Evolutionary conservation across 2,329 filamentous ascomycete species (phyloP), one percentile per base, ranked within the genome.

Genomic region (Talaromyces pinophilus): DNA sequence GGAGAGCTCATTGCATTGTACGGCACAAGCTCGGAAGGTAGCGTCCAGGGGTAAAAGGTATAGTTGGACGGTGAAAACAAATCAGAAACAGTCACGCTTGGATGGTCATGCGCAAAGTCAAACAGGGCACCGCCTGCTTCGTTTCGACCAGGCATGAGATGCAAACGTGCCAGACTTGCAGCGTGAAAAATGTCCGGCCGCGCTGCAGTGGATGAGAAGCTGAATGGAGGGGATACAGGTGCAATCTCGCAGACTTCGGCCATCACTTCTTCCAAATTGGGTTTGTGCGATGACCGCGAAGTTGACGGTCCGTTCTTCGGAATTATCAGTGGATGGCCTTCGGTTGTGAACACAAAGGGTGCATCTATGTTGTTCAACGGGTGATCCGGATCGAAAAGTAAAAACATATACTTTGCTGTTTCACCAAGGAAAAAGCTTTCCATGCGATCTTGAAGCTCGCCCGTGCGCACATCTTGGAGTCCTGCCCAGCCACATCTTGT

Each of bases 341-440:
- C 95, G 0, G 95, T 99, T 0, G 92, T 95, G 76, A 99, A 98
- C 15, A 99, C 94, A 76, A 90, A 96, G 0, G 93, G 88, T 0
- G 89, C 88, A 77, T 98, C 95, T 46, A 96, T 81, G 22, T 87
- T 89, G 78, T 98, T 98, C 50, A 99, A 81, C 0, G 93, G 92
- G 78, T 98, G 95, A 15, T 88, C 85, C 4, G 89, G 85, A 70
- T 96, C 92, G 77, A 96, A 98, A 2, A 98, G 86, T 64, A 99
- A 82, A 76, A 96, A 98, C 69, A 99, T 83, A 77, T 99, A 99
- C 78, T 98, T 97, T 54, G 92, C 90, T 1, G 95, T 99, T 79
- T 99, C 95, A 15, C 95, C 94, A 0, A 99, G 84, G 74, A 98
- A 98, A 83, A 98, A 99, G 76, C 94, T 98, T 79, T 99, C 95